These are phyloP conservation scores for Hevea brasiliensis DNA, from an alignment of 345 rosid species.

Conservation along the genomic window DNA sequence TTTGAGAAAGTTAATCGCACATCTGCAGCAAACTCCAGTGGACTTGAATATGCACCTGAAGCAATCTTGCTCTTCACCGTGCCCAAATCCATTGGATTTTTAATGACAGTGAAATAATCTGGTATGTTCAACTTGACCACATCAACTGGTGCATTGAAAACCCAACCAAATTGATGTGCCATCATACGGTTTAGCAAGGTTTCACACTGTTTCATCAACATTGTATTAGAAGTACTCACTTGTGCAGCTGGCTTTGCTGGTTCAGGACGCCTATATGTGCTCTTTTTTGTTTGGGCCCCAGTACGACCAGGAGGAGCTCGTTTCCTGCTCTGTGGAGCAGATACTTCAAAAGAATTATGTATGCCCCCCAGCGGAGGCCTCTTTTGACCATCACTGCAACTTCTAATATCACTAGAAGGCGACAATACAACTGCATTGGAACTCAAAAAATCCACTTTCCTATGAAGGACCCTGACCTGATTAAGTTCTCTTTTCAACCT, in stretches of 20 bases:
- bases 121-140: constrained; percentile 75
- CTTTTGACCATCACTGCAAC: constrained; percentile 71
- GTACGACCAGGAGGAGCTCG: constrained; percentile 41
- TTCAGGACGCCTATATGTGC: constrained; percentile 32
- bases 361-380: constrained; percentile 42
- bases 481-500: constrained; percentile 73
- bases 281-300: constrained; percentile 48
- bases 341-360: constrained; percentile 33
- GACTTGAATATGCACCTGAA: constrained; percentile 63
- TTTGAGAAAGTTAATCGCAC: constrained; percentile 81
- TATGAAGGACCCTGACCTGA: constrained; percentile 60
- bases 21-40: constrained; percentile 66
- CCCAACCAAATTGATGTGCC: constrained; percentile 64
- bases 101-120: constrained; percentile 75
- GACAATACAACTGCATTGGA: constrained; percentile 43
- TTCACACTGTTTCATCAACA: constrained; percentile 70
- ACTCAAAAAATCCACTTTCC: constrained; percentile 46
- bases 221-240: constrained; percentile 27
- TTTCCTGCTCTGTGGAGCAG: constrained; percentile 54
- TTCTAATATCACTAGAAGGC: constrained; percentile 53
- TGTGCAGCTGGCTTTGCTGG: constrained; percentile 33
- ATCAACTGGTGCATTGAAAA: constrained; percentile 75
- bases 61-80: constrained; percentile 61
- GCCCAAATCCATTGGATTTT: constrained; percentile 93
- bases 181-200: constrained; percentile 55